Evolutionary conservation across 2,329 filamentous ascomycete genomes (phyloP), one percentile per base, ranked within the genome.

Genomic region (Ascochyta pisi): DNA sequence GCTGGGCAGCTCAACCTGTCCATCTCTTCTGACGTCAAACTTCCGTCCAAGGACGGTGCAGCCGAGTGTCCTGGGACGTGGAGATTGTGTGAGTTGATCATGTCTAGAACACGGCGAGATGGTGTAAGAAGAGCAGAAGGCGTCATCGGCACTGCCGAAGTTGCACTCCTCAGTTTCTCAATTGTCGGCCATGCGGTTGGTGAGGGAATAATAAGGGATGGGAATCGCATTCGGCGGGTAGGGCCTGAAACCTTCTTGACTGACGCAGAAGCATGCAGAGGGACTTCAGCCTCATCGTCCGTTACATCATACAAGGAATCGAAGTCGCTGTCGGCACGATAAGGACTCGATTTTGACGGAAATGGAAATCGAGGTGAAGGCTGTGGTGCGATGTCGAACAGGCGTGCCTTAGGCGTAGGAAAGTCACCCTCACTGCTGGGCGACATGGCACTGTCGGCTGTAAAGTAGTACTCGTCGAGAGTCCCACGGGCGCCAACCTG

Each of bases 261-360:
- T 22, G 80, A 82, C 76, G 82, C 68, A 72, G 84, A 76, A 70
- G 82, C 71, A 77, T 82, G 70, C 72, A 83, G 69, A 68, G 79
- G 67, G 66, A 86, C 73, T 68, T 77, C 76, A 8, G 85, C 82
- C 65, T 96, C 92, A 50, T 92, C 73, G 63, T 96, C 92, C 15
- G 91, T 92, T 38, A 91, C 84, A 75, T 95, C 90, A 75, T 96
- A 96, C 44, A 96, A 79, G 67, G 96, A 91, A 75, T 96, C 91
- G 67, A 94, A 94, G 62, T 91, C 88, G 64, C 85, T 90, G 60
- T 83, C 83, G 65, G 86, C 86, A 63, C 88, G 89, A 41, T 69
- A 65, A 15, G 64, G 57, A n/a, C 63, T 61, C 35, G 68, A 62
- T 27, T 63, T 59, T 24, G 59, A 12, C 81, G 78, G 81, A 66